Percentiles rank a stretch among this genome's conserved stretches.
phyloP scores from a whole-genome alignment of 2,329 filamentous ascomycete species.

The Lecanicillium sp. region DNA sequence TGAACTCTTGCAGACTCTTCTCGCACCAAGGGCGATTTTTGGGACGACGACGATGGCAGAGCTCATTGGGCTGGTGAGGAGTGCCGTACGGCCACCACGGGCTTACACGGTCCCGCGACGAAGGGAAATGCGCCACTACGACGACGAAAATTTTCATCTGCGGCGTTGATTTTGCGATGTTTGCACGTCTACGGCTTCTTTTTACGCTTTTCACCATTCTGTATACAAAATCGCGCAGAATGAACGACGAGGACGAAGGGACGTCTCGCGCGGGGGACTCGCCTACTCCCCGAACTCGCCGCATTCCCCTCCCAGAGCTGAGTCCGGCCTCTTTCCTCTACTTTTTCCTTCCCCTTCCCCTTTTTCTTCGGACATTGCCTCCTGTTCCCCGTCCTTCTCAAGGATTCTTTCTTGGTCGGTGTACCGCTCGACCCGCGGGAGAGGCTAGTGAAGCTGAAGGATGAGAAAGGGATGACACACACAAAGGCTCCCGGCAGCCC shows the following conservation, averaged over 20 bases:
- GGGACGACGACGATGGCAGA: neutral
- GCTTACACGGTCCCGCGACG: neutral
- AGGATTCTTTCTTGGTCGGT: neutral
- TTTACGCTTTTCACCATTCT: neutral
- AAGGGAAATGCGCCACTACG: neutral
- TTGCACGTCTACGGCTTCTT: too few relatives aligned
- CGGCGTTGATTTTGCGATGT: neutral
- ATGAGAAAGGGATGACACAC: too few relatives aligned
- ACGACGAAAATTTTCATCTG: neutral
- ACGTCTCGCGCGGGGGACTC: neutral
- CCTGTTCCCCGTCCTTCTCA: neutral
- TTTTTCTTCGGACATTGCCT: neutral
- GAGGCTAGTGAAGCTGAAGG: constrained; percentile 6
- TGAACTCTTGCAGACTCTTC: neutral
- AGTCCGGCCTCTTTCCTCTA: neutral
- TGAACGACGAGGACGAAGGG: constrained; percentile 7
- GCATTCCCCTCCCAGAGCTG: neutral
- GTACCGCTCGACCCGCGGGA: too few relatives aligned
- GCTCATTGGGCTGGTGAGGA: neutral
- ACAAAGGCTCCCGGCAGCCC: too few relatives aligned
- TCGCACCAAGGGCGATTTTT: neutral
- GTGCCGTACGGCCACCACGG: neutral
- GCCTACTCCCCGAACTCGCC: constrained; percentile 3
- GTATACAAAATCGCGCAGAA: neutral
- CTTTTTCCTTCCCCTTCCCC: neutral